Evolutionary conservation across 1,139 yeast genomes (phyloP).

Genomic region (Taiozyma sp.): DNA sequence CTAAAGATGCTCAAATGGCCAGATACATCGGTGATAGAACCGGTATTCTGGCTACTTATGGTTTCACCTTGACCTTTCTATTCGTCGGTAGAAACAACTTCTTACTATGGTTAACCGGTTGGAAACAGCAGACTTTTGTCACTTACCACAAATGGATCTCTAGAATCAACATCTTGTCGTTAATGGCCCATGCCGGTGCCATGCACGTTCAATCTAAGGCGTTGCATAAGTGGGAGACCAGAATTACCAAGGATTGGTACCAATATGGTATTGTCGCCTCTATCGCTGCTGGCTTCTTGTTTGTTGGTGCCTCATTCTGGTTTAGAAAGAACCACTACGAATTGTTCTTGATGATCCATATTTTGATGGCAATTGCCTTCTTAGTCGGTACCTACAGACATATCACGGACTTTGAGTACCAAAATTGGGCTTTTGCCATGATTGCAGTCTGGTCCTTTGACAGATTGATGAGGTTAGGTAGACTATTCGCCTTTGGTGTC

Average conservation of each 20-base stretch:
- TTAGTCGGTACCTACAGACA: conserved; percentile 57
- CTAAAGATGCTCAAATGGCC: conserved; percentile 42
- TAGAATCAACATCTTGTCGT: conserved; percentile 35
- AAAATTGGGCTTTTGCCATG: conserved; percentile 12
- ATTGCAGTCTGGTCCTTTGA: conserved; percentile 33
- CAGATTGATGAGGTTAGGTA: conserved; percentile 26
- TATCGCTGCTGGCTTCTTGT: conserved; percentile 34
- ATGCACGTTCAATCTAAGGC: conserved; percentile 15
- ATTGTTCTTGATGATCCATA: conserved; percentile 48
- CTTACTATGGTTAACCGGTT: conserved; percentile 58
- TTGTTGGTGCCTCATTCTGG: conserved; percentile 37
- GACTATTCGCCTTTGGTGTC: conserved; percentile 29
- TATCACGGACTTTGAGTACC: conserved; percentile 32
- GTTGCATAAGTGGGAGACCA: conserved; percentile 5
- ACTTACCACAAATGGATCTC: conserved; percentile 65
- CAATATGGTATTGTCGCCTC: conserved; percentile 45
- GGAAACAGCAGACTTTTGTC: conserved; percentile 58
- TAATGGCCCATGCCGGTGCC: conserved; percentile 34
- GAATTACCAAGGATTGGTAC: conserved; percentile 10
- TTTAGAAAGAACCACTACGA: conserved; percentile 58
- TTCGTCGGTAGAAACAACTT: conserved; percentile 69
- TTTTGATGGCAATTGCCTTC: conserved; percentile 47
- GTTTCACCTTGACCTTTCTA: conserved; percentile 45
- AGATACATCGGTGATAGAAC: conserved; percentile 59
- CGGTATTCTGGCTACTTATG: conserved; percentile 42